These are phyloP conservation scores for Phytophthora nicotianae DNA, from an alignment of 352 stramenopile genomes.

Conservation along the genomic window DNA sequence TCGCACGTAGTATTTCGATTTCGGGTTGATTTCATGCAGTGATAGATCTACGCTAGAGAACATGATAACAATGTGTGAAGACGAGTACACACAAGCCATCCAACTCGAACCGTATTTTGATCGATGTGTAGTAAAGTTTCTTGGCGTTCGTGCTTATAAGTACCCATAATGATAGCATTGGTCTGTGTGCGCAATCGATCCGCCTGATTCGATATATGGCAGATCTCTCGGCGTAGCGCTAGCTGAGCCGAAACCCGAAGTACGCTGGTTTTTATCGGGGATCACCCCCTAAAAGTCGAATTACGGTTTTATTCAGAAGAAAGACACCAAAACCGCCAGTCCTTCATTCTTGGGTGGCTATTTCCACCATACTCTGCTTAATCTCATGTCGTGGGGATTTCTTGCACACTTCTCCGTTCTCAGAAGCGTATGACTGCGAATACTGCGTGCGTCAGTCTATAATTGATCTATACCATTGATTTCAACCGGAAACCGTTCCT, in stretches of 20 bases:
- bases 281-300: not conserved
- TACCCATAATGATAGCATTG: no score
- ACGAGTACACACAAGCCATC: no score
- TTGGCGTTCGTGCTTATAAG: no score
- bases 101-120: no score
- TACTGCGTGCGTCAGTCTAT: slow-evolving; percentile 13
- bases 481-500: slow-evolving; percentile 13
- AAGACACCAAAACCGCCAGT: not conserved
- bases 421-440: slow-evolving; percentile 21
- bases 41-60: no score
- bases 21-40: no score
- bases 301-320: not conserved
- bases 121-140: no score
- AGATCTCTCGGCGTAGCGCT: no score
- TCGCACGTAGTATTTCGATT: no score
- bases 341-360: not conserved
- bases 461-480: slow-evolving; percentile 8
- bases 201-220: no score
- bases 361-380: slow-evolving; percentile 10
- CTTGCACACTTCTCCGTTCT: slow-evolving; percentile 14
- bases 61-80: no score
- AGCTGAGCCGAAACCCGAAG: not conserved
- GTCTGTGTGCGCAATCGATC: no score
- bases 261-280: not conserved
- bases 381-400: slow-evolving; percentile 15